phyloP scores from a whole-genome alignment of 2,329 filamentous ascomycete genomes.

The Trichoderma endophyticum region DNA sequence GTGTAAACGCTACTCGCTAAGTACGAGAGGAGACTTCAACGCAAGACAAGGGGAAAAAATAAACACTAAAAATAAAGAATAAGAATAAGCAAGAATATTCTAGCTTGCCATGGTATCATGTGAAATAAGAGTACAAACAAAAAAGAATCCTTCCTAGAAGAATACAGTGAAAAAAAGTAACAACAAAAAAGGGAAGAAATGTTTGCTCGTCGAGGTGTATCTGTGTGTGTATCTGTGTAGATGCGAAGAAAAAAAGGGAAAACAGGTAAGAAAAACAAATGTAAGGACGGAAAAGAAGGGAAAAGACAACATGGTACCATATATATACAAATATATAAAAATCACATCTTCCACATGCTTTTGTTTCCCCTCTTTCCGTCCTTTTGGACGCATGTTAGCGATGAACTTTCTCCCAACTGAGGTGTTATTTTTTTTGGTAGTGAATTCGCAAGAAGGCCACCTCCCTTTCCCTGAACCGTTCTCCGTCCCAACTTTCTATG shows the following conservation, averaged over 20 bases:
- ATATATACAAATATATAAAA: not conserved
- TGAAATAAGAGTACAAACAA: not conserved
- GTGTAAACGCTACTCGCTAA: too few species aligned
- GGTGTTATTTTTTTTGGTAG: not conserved
- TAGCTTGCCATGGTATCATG: constrained; percentile 9
- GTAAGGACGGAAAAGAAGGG: not conserved
- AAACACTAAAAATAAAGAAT: not conserved
- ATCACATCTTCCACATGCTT: not conserved
- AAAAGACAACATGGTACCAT: not conserved
- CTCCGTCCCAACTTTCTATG: not conserved
- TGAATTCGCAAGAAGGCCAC: not conserved
- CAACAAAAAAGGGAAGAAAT: not conserved
- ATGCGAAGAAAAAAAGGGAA: too few species aligned
- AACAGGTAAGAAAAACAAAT: not conserved
- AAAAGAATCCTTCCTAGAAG: not conserved
- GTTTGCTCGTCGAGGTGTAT: not conserved
- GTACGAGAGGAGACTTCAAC: not conserved
- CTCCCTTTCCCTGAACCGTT: not conserved
- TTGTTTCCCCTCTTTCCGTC: not conserved
- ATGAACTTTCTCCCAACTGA: not conserved
- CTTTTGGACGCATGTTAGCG: not conserved
- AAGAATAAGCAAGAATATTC: not conserved
- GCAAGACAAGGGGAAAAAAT: not conserved
- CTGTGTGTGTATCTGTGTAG: not conserved
- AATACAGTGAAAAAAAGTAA: not conserved